Base-by-base conservation (phyloP, 2,329 filamentous ascomycete species). In the Penicillium oxalicum region DNA sequence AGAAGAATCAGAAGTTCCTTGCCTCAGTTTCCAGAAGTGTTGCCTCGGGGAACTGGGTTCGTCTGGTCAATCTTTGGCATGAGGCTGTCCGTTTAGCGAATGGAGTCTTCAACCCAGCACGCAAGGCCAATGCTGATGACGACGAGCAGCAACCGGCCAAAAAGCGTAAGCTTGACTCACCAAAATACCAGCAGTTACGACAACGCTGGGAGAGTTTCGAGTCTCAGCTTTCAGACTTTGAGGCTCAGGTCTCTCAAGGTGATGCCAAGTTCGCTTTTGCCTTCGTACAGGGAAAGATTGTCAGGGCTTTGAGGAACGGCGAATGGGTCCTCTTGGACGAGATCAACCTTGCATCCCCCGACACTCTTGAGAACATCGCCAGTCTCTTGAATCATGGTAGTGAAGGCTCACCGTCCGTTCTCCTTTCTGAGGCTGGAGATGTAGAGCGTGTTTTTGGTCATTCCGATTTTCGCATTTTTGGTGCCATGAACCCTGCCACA, bases 401-500 rank as follows among this genome's bases (percentile, higher is more conserved):
- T 8, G 81, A 82, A 51, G 82, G 83, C 32, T 76, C 77, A 0
- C 91, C 91, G 1, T 96, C 88, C 0, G 83, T 98, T 40, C 73
- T 98, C 4, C 78, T 99, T 6, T 91, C 91, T 0, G 93, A 99
- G 71, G 93, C 90, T 35, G 93, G 93, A 34, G 90, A 93, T 58
- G 88, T 95, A 38, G 89, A 97, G 67, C 82, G 91, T 55, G 84
- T 98, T 33, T 79, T 84, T 52, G 93, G 91, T 0, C 91, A 98
- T 67, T 85, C 89, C 0, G 84, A 95, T 55, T 98, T 99, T 67
- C 84, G 93, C 35, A 87, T 99, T 11, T 98, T 99, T 64, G 94
- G 88, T 44, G 93, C 94, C 27, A 99, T 99, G 93, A 99, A 99
- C 63, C 93, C 93, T 28, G 93, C 93, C 4, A 98, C 93, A 3